Evolutionary conservation across 441 rosid genomes (phyloP).

Genomic region (Erodium moschatum): DNA sequence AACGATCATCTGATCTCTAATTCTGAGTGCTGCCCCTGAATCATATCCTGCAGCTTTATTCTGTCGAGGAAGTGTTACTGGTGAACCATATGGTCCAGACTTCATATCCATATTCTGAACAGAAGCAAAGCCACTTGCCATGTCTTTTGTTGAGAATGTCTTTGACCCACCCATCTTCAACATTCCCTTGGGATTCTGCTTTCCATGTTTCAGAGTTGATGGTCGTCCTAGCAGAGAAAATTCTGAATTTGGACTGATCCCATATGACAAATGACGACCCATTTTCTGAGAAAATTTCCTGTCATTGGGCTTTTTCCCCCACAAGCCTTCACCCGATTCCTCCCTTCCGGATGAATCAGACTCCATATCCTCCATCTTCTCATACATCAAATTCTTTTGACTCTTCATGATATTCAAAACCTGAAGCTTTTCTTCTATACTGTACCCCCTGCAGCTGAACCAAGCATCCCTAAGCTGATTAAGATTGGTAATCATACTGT

Average conservation of each 20-base stretch:
- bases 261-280: constrained; percentile 36
- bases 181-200: constrained; percentile 51
- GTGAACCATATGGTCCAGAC: constrained; percentile 36
- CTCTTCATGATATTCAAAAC: constrained; percentile 74
- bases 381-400: constrained; percentile 72
- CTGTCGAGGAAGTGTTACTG: constrained; percentile 36
- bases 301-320: constrained; percentile 55
- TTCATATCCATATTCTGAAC: constrained; percentile 43
- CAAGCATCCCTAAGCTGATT: constrained; percentile 88
- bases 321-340: constrained; percentile 44
- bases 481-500: constrained; percentile 58
- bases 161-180: constrained; percentile 45
- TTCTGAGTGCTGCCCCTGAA: constrained; percentile 34
- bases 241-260: constrained; percentile 40
- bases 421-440: constrained; percentile 82
- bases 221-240: constrained; percentile 36
- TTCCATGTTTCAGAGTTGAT: constrained; percentile 38
- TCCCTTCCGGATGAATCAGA: constrained; percentile 57
- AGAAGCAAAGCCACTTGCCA: constrained; percentile 33
- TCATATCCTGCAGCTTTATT: constrained; percentile 36
- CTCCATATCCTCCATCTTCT: constrained; percentile 54
- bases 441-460: constrained; percentile 68
- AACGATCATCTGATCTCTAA: constrained; percentile 38
- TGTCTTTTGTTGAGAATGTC: constrained; percentile 32
- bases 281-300: constrained; percentile 39